Evolutionary conservation across 176 grass and related monocot genomes (phyloP).

Genomic region (Bothriochloa decipiens): DNA sequence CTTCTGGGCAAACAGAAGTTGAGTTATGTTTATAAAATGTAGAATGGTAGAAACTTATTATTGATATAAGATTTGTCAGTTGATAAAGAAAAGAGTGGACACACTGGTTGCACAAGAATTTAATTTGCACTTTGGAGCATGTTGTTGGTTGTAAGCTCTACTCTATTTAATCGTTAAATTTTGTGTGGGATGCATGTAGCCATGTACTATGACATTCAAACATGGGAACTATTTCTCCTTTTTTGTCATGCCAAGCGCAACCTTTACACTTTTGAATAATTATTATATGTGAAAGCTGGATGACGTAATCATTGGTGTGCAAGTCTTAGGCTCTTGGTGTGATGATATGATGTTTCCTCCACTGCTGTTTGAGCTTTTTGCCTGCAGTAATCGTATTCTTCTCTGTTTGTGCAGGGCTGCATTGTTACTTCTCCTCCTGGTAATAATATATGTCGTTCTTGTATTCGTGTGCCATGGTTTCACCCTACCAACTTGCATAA

Average conservation of each 20-base stretch:
- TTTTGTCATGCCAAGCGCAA: background rate
- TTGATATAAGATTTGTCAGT: background rate
- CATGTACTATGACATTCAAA: background rate
- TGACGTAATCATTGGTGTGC: background rate
- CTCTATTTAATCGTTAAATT: background rate
- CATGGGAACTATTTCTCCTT: background rate
- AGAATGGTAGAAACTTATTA: background rate
- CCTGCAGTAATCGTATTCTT: background rate
- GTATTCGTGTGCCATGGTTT: conserved; percentile 94
- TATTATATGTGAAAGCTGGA: conserved; percentile 20
- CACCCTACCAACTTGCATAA: conserved; percentile 79
- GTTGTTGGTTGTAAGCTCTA: background rate
- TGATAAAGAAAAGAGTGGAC: background rate
- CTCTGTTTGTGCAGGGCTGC: conserved; percentile 57
- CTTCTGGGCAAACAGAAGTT: no score
- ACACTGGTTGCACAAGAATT: background rate
- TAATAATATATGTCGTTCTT: conserved; percentile 83
- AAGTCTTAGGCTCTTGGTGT: background rate
- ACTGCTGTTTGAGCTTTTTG: background rate
- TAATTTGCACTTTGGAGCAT: background rate
- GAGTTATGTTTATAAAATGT: background rate
- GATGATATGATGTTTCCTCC: conserved; percentile 14
- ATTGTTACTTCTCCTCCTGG: conserved; percentile 76
- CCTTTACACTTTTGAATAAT: background rate
- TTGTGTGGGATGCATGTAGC: background rate